These are phyloP conservation scores for Corinectria fuckeliana DNA, from an alignment of 2,329 filamentous ascomycete species.

Conservation along the genomic window DNA sequence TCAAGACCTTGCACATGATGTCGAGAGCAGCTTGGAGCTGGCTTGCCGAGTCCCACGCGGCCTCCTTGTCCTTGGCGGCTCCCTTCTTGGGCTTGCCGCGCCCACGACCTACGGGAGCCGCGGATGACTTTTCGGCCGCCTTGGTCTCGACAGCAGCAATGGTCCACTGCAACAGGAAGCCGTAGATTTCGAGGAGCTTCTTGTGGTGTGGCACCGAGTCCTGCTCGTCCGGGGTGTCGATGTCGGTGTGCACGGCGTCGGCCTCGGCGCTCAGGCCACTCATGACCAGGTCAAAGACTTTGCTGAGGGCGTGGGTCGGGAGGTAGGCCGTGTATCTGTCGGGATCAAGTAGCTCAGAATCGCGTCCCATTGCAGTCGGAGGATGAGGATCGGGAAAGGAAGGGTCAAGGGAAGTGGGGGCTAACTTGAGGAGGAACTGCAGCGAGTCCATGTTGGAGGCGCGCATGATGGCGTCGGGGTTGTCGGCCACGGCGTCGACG, in stretches of 20 bases:
- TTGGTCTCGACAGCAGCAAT: conserved; percentile 94
- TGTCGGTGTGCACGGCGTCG: conserved; percentile 82
- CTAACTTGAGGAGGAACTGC: conserved; percentile 96
- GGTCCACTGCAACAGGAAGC: conserved; percentile 93
- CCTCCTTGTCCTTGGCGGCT: conserved; percentile 82
- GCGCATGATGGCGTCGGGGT: conserved; percentile 84
- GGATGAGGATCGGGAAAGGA: conserved; percentile 24
- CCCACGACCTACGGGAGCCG: conserved; percentile 70
- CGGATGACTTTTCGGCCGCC: conserved; percentile 83
- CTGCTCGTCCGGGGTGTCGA: conserved; percentile 87
- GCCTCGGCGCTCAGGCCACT: conserved; percentile 86
- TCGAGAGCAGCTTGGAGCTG: conserved; percentile 91
- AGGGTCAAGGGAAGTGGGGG: conserved; percentile 56
- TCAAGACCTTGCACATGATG: conserved; percentile 94
- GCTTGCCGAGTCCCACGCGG: conserved; percentile 83
- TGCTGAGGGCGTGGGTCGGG: conserved; percentile 83
- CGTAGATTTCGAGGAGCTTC: conserved; percentile 89
- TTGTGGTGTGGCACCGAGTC: conserved; percentile 88
- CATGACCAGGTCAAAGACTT: conserved; percentile 88
- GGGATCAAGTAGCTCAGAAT: conserved; percentile 57
- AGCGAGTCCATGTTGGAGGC: conserved; percentile 86
- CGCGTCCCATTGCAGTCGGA: conserved; percentile 32
- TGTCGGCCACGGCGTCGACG: conserved; percentile 89
- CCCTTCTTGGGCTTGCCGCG: conserved; percentile 80
- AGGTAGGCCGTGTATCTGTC: conserved; percentile 83